These are phyloP conservation scores for Telfairia occidentalis DNA, from an alignment of 331 rosid genomes.

Conservation along the genomic window DNA sequence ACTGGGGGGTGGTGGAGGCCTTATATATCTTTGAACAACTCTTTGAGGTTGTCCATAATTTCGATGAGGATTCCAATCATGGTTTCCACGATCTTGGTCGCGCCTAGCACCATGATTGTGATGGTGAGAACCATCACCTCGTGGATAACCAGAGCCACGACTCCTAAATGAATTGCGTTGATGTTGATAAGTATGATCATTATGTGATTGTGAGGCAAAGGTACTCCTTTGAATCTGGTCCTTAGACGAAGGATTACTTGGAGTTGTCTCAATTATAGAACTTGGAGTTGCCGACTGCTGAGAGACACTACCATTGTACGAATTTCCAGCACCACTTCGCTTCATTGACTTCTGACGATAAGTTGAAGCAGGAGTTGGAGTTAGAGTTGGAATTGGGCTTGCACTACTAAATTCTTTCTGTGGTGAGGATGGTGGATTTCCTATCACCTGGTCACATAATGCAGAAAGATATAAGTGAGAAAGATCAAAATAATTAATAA, in stretches of 20 bases:
- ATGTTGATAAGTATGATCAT: constrained; percentile 39
- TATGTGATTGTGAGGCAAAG: constrained; percentile 33
- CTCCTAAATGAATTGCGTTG: constrained; percentile 43
- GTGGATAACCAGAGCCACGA: constrained; percentile 36
- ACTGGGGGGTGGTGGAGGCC: constrained; percentile 49
- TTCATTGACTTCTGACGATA: constrained; percentile 43
- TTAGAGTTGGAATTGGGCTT: constrained; percentile 24
- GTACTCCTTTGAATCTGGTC: constrained; percentile 48
- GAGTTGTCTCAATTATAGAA: constrained; percentile 28
- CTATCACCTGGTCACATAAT: constrained; percentile 40
- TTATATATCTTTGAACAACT: constrained; percentile 40
- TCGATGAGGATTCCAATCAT: constrained; percentile 42
- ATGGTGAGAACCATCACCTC: constrained; percentile 49
- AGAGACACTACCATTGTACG: constrained; percentile 30
- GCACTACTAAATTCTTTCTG: constrained; percentile 30
- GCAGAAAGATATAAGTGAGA: constrained; percentile 21
- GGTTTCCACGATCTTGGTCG: constrained; percentile 52
- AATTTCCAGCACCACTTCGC: constrained; percentile 34
- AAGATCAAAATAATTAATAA: constrained; percentile 5
- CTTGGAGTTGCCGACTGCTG: constrained; percentile 31
- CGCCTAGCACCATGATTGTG: constrained; percentile 43
- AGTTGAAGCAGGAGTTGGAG: constrained; percentile 28
- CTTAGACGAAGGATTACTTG: constrained; percentile 35
- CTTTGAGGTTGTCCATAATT: constrained; percentile 40
- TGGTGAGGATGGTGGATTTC: constrained; percentile 26